phyloP scores from a whole-genome alignment of 2,329 filamentous ascomycete genomes.

The Ophiostoma fasciatum region DNA sequence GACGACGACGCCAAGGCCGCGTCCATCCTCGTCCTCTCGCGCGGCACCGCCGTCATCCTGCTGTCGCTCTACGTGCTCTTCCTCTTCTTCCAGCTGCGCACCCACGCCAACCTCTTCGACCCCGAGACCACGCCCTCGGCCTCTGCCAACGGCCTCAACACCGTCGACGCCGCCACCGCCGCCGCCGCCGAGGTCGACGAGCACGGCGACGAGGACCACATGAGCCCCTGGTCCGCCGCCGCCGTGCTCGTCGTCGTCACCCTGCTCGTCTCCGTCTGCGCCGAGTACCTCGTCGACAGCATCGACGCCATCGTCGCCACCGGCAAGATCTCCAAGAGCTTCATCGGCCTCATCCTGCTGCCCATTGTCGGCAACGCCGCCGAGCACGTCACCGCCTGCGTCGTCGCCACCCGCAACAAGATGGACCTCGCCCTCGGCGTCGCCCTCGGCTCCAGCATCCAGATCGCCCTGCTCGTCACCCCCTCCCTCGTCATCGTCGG shows the following conservation, averaged over 20 bases:
- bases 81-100: slow-evolving; percentile 62
- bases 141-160: slow-evolving; percentile 5
- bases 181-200: slow-evolving; percentile 26
- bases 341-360: slow-evolving; percentile 66
- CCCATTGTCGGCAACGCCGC: slow-evolving; percentile 76
- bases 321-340: slow-evolving; percentile 51
- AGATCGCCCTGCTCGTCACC: slow-evolving; percentile 70
- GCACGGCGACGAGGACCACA: slow-evolving; percentile 33
- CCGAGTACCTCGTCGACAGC: slow-evolving; percentile 62
- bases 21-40: slow-evolving; percentile 57
- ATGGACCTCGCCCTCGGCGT: slow-evolving; percentile 66
- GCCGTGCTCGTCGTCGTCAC: slow-evolving; percentile 57
- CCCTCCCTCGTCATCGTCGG: slow-evolving; percentile 67
- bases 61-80: slow-evolving; percentile 63
- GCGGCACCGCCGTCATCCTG: slow-evolving; percentile 61
- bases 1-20: slow-evolving; percentile 26
- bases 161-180: slow-evolving; percentile 15
- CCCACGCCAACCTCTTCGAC: slow-evolving; percentile 60
- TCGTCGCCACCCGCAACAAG: slow-evolving; percentile 65
- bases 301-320: slow-evolving; percentile 52
- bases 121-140: slow-evolving; percentile 24
- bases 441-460: slow-evolving; percentile 67
- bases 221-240: slow-evolving; percentile 48
- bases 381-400: slow-evolving; percentile 68
- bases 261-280: slow-evolving; percentile 60